A percentile compares a stretch with the other conserved stretches of the same genome.
Evolutionary conservation across 371 early-diverging fungal genomes (phyloP).

Genomic region (Blyttiomyces sp.): DNA sequence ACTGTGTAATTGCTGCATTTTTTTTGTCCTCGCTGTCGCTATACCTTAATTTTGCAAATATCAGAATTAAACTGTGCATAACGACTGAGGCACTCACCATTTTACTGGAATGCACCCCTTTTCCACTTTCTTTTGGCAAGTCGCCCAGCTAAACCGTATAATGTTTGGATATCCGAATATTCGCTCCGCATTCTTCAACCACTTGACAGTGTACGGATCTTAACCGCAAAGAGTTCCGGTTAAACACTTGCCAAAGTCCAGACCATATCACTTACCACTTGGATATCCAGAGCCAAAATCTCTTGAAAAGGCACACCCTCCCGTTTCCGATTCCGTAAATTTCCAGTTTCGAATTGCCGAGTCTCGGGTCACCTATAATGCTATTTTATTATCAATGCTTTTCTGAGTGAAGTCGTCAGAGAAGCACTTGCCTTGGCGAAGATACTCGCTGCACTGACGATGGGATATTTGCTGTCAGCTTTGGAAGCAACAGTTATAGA

Average conservation of each 20-base stretch:
- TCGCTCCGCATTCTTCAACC: conserved; percentile 82
- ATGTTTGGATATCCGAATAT: conserved; percentile 93
- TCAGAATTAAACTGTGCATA: too few relatives aligned
- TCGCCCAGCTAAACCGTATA: conserved; percentile 96
- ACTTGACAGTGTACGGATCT: conserved; percentile 92
- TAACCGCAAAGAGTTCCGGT: not conserved
- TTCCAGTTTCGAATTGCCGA: conserved; percentile 74
- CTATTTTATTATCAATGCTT: not conserved
- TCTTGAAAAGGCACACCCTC: conserved; percentile 41
- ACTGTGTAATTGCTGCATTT: too few relatives aligned
- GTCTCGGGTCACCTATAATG: conserved; percentile 80
- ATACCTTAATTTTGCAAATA: too few relatives aligned
- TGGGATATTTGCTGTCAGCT: conserved; percentile 94
- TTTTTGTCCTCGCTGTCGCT: too few relatives aligned
- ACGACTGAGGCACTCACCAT: too few relatives aligned
- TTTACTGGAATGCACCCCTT: conserved; percentile 34
- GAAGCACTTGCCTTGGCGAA: conserved; percentile 79
- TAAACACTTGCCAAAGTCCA: not conserved
- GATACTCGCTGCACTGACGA: conserved; percentile 98
- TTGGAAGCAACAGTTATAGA: conserved; percentile 85
- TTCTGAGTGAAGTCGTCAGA: not conserved
- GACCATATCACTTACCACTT: conserved; percentile 45
- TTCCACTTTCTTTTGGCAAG: conserved; percentile 72
- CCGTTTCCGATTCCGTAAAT: conserved; percentile 63
- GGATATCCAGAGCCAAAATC: conserved; percentile 98